Conservation (phyloP, 2,329 filamentous ascomycete species). For the Hymenoscyphus scutula region DNA sequence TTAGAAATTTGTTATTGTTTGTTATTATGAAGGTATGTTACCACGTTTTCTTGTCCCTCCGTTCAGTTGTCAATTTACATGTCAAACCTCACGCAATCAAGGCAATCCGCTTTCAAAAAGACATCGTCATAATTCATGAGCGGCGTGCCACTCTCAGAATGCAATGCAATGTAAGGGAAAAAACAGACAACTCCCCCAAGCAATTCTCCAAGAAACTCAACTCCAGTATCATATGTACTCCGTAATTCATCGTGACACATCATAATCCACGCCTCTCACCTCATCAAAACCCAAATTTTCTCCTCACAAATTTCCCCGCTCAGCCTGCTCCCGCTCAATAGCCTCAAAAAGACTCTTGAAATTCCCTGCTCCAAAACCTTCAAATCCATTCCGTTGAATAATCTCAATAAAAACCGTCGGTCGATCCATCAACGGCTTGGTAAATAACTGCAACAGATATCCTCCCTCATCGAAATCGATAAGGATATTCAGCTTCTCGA, state of each 20-base stretch:
- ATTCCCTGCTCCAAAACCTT: constrained; percentile 91
- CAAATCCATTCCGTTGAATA: constrained; percentile 87
- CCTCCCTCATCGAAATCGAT: constrained; percentile 95
- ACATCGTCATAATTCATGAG: no score
- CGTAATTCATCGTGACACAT: background rate
- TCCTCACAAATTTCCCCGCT: constrained; percentile 73
- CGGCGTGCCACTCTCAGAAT: no score
- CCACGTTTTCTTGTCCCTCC: no score
- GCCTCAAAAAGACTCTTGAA: constrained; percentile 95
- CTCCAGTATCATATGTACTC: no score
- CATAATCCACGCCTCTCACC: background rate
- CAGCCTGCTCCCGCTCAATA: constrained; percentile 87
- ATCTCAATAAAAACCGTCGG: constrained; percentile 97
- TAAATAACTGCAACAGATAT: constrained; percentile 75
- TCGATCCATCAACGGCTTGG: constrained; percentile 87
- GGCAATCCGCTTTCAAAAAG: no score
- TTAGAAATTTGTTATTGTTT: no score
- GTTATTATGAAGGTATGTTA: no score
- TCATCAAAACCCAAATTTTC: background rate
- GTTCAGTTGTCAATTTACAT: no score
- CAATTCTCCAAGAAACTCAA: no score
- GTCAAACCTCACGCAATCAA: no score
- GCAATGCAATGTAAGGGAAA: no score
- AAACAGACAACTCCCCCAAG: no score
- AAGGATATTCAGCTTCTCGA: constrained; percentile 78